phyloP scores from a whole-genome alignment of 805 yeast species.

The Yarrowia sp. region DNA sequence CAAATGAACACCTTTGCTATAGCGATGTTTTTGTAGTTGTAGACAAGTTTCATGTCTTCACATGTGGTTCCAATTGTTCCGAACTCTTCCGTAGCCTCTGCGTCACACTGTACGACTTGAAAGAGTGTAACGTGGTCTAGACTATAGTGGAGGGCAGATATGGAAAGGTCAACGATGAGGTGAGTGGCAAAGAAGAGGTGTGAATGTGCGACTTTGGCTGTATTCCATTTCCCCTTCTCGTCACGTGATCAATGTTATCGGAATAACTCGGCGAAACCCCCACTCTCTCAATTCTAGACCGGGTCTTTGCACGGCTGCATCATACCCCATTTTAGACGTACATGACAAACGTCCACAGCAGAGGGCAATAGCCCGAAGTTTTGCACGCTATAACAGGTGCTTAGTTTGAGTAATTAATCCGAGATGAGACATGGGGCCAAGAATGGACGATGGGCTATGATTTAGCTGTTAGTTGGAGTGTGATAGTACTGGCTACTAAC shows the following conservation, averaged over 20 bases:
- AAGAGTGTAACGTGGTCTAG: constrained; percentile 12
- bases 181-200: too few relatives aligned
- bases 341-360: constrained; percentile 19
- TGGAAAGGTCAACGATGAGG: not conserved
- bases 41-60: not conserved
- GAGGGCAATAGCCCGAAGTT: not conserved
- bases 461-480: too few relatives aligned
- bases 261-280: too few relatives aligned
- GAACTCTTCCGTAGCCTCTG: constrained; percentile 4
- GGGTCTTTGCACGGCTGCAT: constrained; percentile 5
- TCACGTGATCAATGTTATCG: too few relatives aligned
- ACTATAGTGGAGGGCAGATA: not conserved
- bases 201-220: too few relatives aligned
- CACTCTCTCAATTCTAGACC: not conserved
- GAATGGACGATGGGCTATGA: too few relatives aligned
- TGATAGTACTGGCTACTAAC: too few relatives aligned
- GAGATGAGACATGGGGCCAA: not conserved
- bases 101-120: constrained; percentile 12
- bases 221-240: too few relatives aligned
- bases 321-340: constrained; percentile 26
- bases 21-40: too few relatives aligned
- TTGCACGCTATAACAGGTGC: not conserved
- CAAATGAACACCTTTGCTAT: too few relatives aligned
- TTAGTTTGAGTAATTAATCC: constrained; percentile 18
- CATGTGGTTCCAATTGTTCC: not conserved